phyloP scores from a whole-genome alignment of 139 green algal species.

The Picochlorum costavermella region DNA sequence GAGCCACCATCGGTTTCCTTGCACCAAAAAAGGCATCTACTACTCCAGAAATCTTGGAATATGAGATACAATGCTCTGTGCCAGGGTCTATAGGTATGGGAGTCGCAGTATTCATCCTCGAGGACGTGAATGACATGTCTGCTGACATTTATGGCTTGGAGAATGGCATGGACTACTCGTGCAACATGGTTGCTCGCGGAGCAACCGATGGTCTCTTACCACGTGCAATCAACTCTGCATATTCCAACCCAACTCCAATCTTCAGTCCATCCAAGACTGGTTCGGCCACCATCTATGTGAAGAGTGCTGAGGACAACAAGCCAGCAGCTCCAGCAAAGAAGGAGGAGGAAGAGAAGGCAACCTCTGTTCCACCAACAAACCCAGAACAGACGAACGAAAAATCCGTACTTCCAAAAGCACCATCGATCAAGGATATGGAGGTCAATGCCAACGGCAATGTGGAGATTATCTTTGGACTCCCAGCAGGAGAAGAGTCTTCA shows the following conservation, averaged over 20 bases:
- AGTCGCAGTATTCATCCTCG: neutral
- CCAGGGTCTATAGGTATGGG: neutral
- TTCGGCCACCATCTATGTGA: slow-evolving; percentile 1
- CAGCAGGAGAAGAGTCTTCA: neutral
- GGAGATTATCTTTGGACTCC: slow-evolving; percentile 5
- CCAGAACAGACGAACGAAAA: neutral
- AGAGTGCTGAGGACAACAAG: neutral
- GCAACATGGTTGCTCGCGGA: slow-evolving; percentile 9
- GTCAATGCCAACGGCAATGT: neutral
- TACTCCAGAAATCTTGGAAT: neutral
- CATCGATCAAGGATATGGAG: neutral
- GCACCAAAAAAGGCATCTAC: neutral
- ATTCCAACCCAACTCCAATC: slow-evolving; percentile 9
- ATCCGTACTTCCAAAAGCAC: neutral
- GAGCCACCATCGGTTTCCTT: slow-evolving; percentile 3
- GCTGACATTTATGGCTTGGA: slow-evolving; percentile 1
- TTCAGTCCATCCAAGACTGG: slow-evolving; percentile 4
- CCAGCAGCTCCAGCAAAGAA: neutral
- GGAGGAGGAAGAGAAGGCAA: neutral
- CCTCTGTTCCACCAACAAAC: slow-evolving; percentile 1
- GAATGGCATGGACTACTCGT: slow-evolving; percentile 7
- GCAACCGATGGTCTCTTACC: slow-evolving; percentile 2
- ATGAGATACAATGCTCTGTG: neutral
- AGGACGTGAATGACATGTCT: neutral
- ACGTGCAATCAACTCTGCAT: slow-evolving; percentile 4